Percentiles rank a stretch among this genome's conserved stretches.
Conservation (phyloP, 257 asterid genomes). For the Jasminum sambac region DNA sequence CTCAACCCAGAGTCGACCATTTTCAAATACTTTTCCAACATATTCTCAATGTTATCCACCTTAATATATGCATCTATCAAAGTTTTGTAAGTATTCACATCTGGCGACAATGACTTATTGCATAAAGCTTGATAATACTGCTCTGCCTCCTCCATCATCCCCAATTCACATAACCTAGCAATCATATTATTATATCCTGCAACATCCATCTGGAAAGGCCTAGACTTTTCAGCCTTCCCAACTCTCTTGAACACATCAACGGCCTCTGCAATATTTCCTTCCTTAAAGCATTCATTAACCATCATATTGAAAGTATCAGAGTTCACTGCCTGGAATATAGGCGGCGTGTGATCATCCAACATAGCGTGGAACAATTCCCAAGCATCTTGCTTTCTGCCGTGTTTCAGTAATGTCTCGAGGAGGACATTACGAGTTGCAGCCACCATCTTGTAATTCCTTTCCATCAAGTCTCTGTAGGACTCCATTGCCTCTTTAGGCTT, state of each 20-base stretch:
- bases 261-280: conserved; percentile 69
- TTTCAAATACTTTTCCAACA: conserved; percentile 61
- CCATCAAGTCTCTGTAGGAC: conserved; percentile 65
- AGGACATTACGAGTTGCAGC: conserved; percentile 77
- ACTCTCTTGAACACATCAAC: conserved; percentile 72
- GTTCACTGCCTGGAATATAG: conserved; percentile 82
- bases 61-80: conserved; percentile 72
- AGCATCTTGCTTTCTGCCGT: conserved; percentile 74
- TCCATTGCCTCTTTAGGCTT: conserved; percentile 83
- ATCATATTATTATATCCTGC: conserved; percentile 84
- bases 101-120: conserved; percentile 65
- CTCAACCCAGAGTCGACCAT: conserved; percentile 79
- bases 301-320: conserved; percentile 74
- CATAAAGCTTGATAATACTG: conserved; percentile 46
- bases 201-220: conserved; percentile 84
- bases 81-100: conserved; percentile 66
- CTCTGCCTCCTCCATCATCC: conserved; percentile 78
- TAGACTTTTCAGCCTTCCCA: conserved; percentile 70
- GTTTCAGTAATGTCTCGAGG: conserved; percentile 66
- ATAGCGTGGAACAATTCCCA: conserved; percentile 73
- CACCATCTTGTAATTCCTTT: conserved; percentile 61
- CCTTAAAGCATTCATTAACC: conserved; percentile 74
- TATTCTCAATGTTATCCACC: conserved; percentile 49
- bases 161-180: conserved; percentile 66
- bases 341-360: conserved; percentile 94